Conservation (phyloP, 306 rosid genomes). For the Trifolium subterraneum region DNA sequence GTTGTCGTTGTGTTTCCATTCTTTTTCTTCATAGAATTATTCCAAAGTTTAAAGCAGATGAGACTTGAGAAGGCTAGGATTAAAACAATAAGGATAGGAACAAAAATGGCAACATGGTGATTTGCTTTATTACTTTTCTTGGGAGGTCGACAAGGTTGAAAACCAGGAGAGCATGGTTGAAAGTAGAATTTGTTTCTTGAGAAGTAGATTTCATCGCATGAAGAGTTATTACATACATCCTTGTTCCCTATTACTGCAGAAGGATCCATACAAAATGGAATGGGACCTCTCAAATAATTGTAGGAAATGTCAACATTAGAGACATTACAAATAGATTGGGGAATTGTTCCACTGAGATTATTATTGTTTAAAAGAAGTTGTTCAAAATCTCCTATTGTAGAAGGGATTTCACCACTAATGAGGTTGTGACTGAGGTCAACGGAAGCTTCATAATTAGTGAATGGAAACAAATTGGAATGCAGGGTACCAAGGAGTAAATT, state of each 20-base stretch:
- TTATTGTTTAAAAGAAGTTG: background rate
- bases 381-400: background rate
- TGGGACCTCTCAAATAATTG: background rate
- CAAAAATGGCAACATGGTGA: background rate
- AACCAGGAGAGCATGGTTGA: no score
- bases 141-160: background rate
- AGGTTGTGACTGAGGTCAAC: background rate
- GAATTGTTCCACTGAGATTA: background rate
- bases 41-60: background rate
- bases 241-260: no score
- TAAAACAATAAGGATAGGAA: background rate
- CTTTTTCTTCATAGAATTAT: background rate
- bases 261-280: background rate
- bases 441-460: background rate
- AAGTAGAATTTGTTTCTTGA: no score
- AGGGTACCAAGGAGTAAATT: background rate
- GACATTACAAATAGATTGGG: background rate
- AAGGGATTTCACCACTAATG: slow-evolving; percentile 6
- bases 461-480: background rate
- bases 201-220: background rate
- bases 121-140: no score
- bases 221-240: background rate
- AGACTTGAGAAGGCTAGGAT: background rate
- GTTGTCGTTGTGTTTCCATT: background rate
- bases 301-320: background rate